A percentile compares a stretch with the other conserved stretches of the same genome.
These are phyloP conservation scores for Thalassia testudinum DNA, from an alignment of 116 monocot species.

Conservation along the genomic window DNA sequence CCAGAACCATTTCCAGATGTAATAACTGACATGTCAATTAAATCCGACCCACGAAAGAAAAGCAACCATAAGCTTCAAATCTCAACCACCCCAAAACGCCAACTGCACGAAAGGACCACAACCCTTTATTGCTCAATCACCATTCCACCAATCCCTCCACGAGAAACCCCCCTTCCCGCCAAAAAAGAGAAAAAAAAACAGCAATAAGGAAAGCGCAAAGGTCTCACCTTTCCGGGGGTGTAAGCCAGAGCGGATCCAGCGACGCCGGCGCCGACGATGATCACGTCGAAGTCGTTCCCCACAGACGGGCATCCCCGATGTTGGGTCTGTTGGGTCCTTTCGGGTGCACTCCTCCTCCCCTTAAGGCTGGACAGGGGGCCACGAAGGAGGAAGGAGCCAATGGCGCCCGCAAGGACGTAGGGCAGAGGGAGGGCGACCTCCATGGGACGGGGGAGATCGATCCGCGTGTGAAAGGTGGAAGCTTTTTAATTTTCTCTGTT, in stretches of 20 bases:
- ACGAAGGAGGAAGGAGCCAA: constrained; percentile 1
- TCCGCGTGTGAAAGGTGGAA: too few relatives aligned
- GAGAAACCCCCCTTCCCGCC: not conserved
- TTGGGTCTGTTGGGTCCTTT: not conserved
- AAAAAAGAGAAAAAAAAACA: not conserved
- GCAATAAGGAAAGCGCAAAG: not conserved
- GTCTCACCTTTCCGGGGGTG: constrained; percentile 32
- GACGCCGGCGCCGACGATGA: constrained; percentile 57
- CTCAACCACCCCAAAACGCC: too few relatives aligned
- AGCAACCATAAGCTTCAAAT: too few relatives aligned
- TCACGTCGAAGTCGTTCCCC: constrained; percentile 6
- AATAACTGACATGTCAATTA: too few relatives aligned
- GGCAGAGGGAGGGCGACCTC: not conserved
- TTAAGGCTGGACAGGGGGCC: not conserved
- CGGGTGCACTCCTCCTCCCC: not conserved
- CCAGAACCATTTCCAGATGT: too few relatives aligned
- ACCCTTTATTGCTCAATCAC: not conserved
- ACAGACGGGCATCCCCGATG: not conserved
- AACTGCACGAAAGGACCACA: too few relatives aligned
- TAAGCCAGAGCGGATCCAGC: constrained; percentile 62
- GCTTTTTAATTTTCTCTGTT: too few relatives aligned
- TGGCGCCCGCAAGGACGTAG: not conserved
- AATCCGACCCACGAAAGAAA: too few relatives aligned
- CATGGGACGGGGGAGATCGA: not conserved
- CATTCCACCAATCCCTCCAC: not conserved